Conservation (phyloP, 177 flowering plant genomes). For the Tripterygium wilfordii region DNA sequence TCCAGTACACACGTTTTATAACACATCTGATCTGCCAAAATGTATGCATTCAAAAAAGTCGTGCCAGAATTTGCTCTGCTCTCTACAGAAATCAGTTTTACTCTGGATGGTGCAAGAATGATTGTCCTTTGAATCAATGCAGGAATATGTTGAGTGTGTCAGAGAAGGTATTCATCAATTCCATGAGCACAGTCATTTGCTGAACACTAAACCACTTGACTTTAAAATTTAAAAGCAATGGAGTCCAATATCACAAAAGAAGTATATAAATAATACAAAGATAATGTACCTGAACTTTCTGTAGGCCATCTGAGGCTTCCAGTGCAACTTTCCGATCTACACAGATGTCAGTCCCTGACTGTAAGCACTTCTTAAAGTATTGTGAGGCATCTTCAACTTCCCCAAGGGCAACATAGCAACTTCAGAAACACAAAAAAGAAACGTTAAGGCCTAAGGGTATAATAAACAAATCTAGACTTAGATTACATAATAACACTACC, state of each 20-base stretch:
- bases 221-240: too few relatives aligned
- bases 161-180: too few relatives aligned
- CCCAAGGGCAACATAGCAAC: conserved; percentile 79
- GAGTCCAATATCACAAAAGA: neutral
- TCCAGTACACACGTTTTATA: too few relatives aligned
- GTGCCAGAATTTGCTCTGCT: too few relatives aligned
- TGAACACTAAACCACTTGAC: too few relatives aligned
- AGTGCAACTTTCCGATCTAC: conserved; percentile 60
- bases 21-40: too few relatives aligned
- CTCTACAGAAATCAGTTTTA: too few relatives aligned
- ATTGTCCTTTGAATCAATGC: too few relatives aligned
- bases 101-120: too few relatives aligned
- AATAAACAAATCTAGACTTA: neutral
- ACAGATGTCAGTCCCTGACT: conserved; percentile 40
- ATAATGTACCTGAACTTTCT: conserved; percentile 66
- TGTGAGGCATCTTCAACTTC: conserved; percentile 62
- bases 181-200: too few relatives aligned
- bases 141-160: too few relatives aligned
- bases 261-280: neutral
- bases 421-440: neutral
- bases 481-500: neutral
- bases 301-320: conserved; percentile 79
- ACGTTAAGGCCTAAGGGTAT: neutral
- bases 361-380: conserved; percentile 51
- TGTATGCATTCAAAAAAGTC: too few relatives aligned